These are phyloP conservation scores for Bipolaris oryzae DNA, from an alignment of 2,329 filamentous ascomycete genomes.

Conservation along the genomic window DNA sequence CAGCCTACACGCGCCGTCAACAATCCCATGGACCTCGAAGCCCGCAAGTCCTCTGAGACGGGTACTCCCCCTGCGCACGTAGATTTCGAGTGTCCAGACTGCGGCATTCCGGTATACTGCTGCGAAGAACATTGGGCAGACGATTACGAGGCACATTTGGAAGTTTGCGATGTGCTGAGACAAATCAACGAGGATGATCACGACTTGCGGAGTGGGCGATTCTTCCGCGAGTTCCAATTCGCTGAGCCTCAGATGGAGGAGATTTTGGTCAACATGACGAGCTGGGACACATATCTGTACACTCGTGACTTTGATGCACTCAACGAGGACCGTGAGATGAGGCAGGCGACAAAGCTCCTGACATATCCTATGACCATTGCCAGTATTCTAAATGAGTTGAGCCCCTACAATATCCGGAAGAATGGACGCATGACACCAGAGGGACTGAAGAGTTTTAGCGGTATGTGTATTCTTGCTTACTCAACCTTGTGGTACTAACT, in stretches of 20 bases:
- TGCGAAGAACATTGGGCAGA: slow-evolving; percentile 94
- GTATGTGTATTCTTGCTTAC: slow-evolving; percentile 59
- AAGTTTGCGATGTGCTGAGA: slow-evolving; percentile 87
- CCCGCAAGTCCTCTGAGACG: slow-evolving; percentile 61
- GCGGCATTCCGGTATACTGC: slow-evolving; percentile 91
- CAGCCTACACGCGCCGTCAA: slow-evolving; percentile 72
- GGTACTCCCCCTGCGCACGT: slow-evolving; percentile 77
- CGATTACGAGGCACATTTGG: slow-evolving; percentile 89
- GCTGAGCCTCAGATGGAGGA: slow-evolving; percentile 90
- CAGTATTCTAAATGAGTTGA: slow-evolving; percentile 91
- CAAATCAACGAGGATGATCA: slow-evolving; percentile 99
- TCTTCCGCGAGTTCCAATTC: slow-evolving; percentile 93
- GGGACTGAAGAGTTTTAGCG: slow-evolving; percentile 90
- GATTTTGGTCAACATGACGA: slow-evolving; percentile 93
- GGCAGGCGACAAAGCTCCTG: slow-evolving; percentile 88
- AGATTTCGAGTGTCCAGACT: slow-evolving; percentile 94
- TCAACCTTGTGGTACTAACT: slow-evolving; percentile 14
- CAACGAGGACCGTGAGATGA: slow-evolving; percentile 86
- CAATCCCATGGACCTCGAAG: slow-evolving; percentile 68
- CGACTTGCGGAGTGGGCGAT: slow-evolving; percentile 84
- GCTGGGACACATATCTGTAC: slow-evolving; percentile 97
- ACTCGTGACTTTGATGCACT: slow-evolving; percentile 89
- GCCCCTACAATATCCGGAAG: slow-evolving; percentile 82
- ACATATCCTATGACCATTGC: slow-evolving; percentile 94
- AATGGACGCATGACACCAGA: slow-evolving; percentile 81